phyloP scores from a whole-genome alignment of 2,329 filamentous ascomycete species.

The Trichophyton schoenleinii region DNA sequence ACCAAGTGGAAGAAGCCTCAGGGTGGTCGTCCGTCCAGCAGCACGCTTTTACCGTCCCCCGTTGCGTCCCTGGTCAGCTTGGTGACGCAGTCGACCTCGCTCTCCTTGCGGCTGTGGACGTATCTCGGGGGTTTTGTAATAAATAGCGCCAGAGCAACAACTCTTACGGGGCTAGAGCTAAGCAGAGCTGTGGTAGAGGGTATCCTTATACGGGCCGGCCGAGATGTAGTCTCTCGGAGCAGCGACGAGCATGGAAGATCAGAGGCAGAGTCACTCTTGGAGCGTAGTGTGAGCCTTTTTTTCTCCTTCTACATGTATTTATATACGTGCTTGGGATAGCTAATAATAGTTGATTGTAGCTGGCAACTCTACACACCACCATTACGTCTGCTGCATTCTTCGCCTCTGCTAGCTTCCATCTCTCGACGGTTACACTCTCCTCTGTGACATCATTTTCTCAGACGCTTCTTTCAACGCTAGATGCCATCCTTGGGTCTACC shows the following conservation, averaged over 20 bases:
- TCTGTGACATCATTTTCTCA: slow-evolving; percentile 34
- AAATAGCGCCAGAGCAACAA: slow-evolving; percentile 33
- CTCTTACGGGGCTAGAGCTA: slow-evolving; percentile 34
- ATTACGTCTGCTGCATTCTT: slow-evolving; percentile 37
- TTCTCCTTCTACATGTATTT: neutral
- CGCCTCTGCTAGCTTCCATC: slow-evolving; percentile 34
- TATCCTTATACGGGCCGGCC: slow-evolving; percentile 32
- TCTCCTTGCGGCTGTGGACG: slow-evolving; percentile 33
- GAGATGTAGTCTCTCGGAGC: slow-evolving; percentile 32
- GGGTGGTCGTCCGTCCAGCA: slow-evolving; percentile 2
- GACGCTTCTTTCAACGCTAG: slow-evolving; percentile 33
- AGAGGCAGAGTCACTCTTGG: slow-evolving; percentile 34
- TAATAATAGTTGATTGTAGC: slow-evolving; percentile 20
- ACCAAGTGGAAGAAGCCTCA: neutral
- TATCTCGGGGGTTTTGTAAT: slow-evolving; percentile 33
- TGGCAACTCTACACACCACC: slow-evolving; percentile 32
- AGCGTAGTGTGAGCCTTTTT: slow-evolving; percentile 30
- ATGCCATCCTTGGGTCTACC: slow-evolving; percentile 37
- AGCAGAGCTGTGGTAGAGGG: slow-evolving; percentile 35
- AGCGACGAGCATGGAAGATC: slow-evolving; percentile 36
- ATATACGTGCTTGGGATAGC: neutral
- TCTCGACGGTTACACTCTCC: slow-evolving; percentile 33
- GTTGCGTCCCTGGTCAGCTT: slow-evolving; percentile 35
- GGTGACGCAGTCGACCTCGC: slow-evolving; percentile 34
- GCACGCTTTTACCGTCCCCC: slow-evolving; percentile 32